Base-by-base conservation (phyloP, 169 alveolate species). In the Perkinsus chesapeaki region DNA sequence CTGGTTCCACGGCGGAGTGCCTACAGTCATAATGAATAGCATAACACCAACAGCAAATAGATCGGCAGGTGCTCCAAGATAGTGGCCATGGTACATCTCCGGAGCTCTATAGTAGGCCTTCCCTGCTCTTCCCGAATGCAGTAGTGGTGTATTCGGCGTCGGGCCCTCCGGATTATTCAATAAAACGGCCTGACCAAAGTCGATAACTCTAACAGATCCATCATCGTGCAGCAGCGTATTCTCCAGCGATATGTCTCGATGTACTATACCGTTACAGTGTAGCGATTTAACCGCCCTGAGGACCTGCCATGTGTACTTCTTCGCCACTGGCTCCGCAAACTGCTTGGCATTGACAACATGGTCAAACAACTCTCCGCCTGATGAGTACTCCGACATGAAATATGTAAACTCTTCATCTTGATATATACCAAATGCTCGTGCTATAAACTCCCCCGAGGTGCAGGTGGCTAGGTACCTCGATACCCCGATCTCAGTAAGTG, bases 1-100 rank as follows among this genome's bases (percentile, higher is more conserved):
- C 47, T 93, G 94, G 16, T 72, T 73, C 94, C 94, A 93, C 92
- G 94, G 94, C n/a, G 94, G 94, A 20, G 94, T 93, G 31, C 94
- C 94, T 20, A 93, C 39, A 0, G 73, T 92, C 73, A 93, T 60
- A 39, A 93, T 93, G 93, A 93, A 93, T n/a, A 93, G 37, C 93
- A 39, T 39, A 31, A 93, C 94, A 10, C 94, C 94, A n/a, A n/a
- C 91, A 47, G 94, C 94, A 73, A 93, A 93, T 43, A 93, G 73
- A 72, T 93, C 94, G 12, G 73, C 94, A 27, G 94, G 93, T 37
- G 92, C 34, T 9, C 94, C 94, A n/a, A 37, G 82, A 39, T 93
- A 93, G 73, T 39, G 48, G 27, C 93, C 94, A 27, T 48, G 73
- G 37, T 91, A 91, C 94, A 93, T 93, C 10, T 93, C 94, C 23